These are phyloP conservation scores for Candida easanensis DNA, from an alignment of 805 yeast genomes.

Conservation along the genomic window DNA sequence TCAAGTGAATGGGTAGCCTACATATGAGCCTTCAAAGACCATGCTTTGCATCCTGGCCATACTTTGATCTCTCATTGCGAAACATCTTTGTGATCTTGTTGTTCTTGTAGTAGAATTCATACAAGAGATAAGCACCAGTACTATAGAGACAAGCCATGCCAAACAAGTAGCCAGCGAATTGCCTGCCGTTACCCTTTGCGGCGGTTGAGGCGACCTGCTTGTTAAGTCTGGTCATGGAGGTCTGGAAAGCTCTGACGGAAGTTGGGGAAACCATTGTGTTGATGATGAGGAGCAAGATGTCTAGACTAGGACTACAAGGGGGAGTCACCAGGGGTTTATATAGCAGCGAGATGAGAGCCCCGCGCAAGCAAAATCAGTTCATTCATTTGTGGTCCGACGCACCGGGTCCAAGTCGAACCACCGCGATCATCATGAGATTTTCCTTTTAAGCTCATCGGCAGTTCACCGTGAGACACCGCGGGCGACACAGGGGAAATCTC, in stretches of 20 bases:
- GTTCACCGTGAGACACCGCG: no score
- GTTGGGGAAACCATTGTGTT: slow-evolving; percentile 27
- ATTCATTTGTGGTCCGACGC: no score
- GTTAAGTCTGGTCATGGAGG: slow-evolving; percentile 22
- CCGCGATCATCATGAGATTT: no score
- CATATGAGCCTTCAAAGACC: slow-evolving; percentile 7
- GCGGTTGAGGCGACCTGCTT: slow-evolving; percentile 17
- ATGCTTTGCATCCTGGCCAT: slow-evolving; percentile 14
- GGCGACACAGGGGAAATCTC: no score
- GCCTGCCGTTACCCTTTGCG: slow-evolving; percentile 2
- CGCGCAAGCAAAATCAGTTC: no score
- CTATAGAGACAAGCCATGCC: slow-evolving; percentile 22
- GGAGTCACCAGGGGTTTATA: neutral
- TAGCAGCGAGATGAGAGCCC: neutral
- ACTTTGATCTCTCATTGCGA: slow-evolving; percentile 15
- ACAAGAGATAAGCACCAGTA: slow-evolving; percentile 19
- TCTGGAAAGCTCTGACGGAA: slow-evolving; percentile 22
- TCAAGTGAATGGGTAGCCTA: neutral
- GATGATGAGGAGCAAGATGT: neutral
- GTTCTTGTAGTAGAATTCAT: slow-evolving; percentile 24
- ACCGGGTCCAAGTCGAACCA: no score
- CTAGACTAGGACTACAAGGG: neutral
- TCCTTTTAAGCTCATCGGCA: no score
- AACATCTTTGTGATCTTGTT: slow-evolving; percentile 28
- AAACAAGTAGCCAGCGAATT: slow-evolving; percentile 19